Evolutionary conservation across 73 alveolate species (phyloP).

Genomic region (Paramecium sonneborni): DNA sequence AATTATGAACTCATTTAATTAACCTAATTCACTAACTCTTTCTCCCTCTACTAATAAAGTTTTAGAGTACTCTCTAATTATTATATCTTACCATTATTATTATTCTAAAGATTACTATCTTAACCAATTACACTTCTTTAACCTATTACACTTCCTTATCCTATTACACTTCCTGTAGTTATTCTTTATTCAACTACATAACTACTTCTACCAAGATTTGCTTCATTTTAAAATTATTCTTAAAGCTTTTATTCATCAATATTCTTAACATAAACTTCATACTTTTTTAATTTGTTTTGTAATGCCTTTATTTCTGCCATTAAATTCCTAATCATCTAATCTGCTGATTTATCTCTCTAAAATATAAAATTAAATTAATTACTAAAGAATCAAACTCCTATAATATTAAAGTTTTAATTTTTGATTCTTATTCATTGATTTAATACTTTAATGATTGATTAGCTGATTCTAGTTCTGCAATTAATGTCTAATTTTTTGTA

Average conservation of each 20-base stretch:
- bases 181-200: background rate
- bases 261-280: background rate
- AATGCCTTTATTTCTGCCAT: background rate
- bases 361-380: background rate
- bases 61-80: background rate
- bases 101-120: background rate
- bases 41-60: background rate
- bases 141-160: too few species aligned
- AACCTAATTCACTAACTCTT: background rate
- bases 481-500: background rate
- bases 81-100: background rate
- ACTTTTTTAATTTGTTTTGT: background rate
- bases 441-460: background rate
- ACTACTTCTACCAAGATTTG: background rate
- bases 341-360: conserved; percentile 29
- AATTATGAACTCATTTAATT: background rate
- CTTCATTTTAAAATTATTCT: background rate
- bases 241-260: background rate
- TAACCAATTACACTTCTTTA: background rate
- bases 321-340: background rate
- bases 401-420: background rate
- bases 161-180: background rate
- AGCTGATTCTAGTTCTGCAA: conserved; percentile 5
- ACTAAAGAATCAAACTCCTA: conserved; percentile 2
- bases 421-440: background rate